These are phyloP conservation scores for Blastobotrys aristatus DNA, from an alignment of 1,139 yeast species.

Conservation along the genomic window DNA sequence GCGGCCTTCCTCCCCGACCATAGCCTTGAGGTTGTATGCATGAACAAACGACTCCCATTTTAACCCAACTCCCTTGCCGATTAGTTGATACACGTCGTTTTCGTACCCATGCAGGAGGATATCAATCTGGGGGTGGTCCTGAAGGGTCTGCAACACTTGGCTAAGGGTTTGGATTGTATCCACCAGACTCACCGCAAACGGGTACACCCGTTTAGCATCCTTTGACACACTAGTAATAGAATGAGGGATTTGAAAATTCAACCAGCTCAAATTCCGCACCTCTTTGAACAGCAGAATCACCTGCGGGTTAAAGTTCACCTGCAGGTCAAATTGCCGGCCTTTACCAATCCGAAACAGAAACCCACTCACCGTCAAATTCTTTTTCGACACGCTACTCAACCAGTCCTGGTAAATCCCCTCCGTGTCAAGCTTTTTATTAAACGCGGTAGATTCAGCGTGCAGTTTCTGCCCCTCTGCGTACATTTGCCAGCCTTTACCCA, in stretches of 20 bases:
- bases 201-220: slow-evolving; percentile 48
- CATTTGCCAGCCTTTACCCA: slow-evolving; percentile 71
- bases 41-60: slow-evolving; percentile 56
- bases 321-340: slow-evolving; percentile 27
- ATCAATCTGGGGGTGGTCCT: slow-evolving; percentile 39
- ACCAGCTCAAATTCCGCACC: slow-evolving; percentile 46
- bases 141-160: slow-evolving; percentile 25
- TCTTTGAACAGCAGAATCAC: slow-evolving; percentile 46
- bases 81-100: slow-evolving; percentile 31
- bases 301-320: slow-evolving; percentile 48
- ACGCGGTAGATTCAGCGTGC: slow-evolving; percentile 43
- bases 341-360: slow-evolving; percentile 38
- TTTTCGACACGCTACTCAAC: slow-evolving; percentile 33
- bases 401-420: slow-evolving; percentile 45
- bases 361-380: slow-evolving; percentile 34
- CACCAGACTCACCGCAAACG: slow-evolving; percentile 50
- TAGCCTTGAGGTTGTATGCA: slow-evolving; percentile 41
- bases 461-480: slow-evolving; percentile 71
- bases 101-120: slow-evolving; percentile 43
- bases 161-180: slow-evolving; percentile 45
- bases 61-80: slow-evolving; percentile 36
- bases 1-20: slow-evolving; percentile 37
- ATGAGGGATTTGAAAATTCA: slow-evolving; percentile 60
- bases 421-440: slow-evolving; percentile 46
- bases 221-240: slow-evolving; percentile 41